phyloP scores from a whole-genome alignment of 2,329 filamentous ascomycete genomes.

The Escovopsis weberi region DNA sequence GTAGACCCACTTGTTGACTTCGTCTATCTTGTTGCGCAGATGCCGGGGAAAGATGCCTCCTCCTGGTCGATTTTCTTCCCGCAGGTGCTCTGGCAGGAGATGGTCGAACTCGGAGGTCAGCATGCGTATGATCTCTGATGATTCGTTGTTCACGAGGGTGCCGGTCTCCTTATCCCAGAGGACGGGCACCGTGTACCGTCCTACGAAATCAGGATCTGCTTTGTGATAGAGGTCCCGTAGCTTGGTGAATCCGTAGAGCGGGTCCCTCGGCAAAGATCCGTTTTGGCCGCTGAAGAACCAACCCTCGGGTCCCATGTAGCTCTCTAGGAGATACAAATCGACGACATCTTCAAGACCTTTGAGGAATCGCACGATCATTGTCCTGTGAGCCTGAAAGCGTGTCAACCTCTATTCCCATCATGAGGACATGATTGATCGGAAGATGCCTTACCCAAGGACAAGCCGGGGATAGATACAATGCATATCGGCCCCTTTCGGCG shows the following conservation, averaged over 20 bases:
- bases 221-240: constrained; percentile 58
- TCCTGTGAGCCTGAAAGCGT: constrained; percentile 45
- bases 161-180: constrained; percentile 55
- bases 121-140: constrained; percentile 73
- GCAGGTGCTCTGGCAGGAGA: constrained; percentile 35
- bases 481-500: constrained; percentile 45
- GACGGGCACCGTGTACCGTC: constrained; percentile 60
- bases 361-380: constrained; percentile 55
- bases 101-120: constrained; percentile 60
- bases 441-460: constrained; percentile 44
- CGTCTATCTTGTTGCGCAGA: constrained; percentile 43
- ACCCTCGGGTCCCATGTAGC: constrained; percentile 45
- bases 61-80: constrained; percentile 33
- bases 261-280: constrained; percentile 36
- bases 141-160: constrained; percentile 71
- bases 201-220: constrained; percentile 49
- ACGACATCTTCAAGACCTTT: constrained; percentile 62
- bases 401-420: neutral
- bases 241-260: constrained; percentile 50
- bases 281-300: constrained; percentile 36
- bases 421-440: too few relatives aligned
- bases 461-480: constrained; percentile 43
- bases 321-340: constrained; percentile 52
- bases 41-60: constrained; percentile 43
- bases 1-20: constrained; percentile 55